phyloP scores from a whole-genome alignment of 768 basidiomycete species.

The Russula olivacea region DNA sequence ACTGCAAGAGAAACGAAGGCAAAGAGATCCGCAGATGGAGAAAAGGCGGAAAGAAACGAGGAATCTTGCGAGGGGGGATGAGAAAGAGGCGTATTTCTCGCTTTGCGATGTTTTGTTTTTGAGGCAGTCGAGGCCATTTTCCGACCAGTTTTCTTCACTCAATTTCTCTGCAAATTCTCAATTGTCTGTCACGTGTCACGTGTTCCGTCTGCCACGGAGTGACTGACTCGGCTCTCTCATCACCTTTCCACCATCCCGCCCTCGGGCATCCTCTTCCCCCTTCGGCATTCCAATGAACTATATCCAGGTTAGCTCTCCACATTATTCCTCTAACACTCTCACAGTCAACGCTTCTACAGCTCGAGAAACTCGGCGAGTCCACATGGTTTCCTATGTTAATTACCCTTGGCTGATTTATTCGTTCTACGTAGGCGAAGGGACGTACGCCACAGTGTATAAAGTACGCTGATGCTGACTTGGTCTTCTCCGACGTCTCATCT shows the following conservation, averaged over 20 bases:
- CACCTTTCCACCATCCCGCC: background rate
- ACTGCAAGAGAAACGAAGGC: slow-evolving; percentile 58
- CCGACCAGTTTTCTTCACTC: background rate
- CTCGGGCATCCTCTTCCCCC: background rate
- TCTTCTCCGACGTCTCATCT: slow-evolving; percentile 9
- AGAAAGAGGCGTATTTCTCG: slow-evolving; percentile 49
- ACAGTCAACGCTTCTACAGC: slow-evolving; percentile 36
- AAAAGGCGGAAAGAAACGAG: slow-evolving; percentile 52
- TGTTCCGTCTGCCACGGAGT: background rate
- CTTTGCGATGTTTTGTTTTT: slow-evolving; percentile 47
- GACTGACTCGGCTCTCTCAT: background rate
- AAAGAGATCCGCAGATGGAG: slow-evolving; percentile 49
- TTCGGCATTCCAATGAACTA: slow-evolving; percentile 42
- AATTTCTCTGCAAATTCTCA: too few species aligned
- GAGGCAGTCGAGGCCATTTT: slow-evolving; percentile 43
- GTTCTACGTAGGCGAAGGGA: slow-evolving; percentile 63
- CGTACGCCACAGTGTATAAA: slow-evolving; percentile 97
- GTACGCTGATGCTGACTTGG: slow-evolving; percentile 36
- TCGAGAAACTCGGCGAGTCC: slow-evolving; percentile 76
- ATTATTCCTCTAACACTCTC: background rate
- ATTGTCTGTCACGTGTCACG: slow-evolving; percentile 9
- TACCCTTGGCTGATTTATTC: background rate
- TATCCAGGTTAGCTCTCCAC: slow-evolving; percentile 42
- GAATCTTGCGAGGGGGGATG: slow-evolving; percentile 49
- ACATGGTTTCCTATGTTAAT: background rate